phyloP scores from a whole-genome alignment of 371 early-diverging fungal species.

The Parasitella parasitica region DNA sequence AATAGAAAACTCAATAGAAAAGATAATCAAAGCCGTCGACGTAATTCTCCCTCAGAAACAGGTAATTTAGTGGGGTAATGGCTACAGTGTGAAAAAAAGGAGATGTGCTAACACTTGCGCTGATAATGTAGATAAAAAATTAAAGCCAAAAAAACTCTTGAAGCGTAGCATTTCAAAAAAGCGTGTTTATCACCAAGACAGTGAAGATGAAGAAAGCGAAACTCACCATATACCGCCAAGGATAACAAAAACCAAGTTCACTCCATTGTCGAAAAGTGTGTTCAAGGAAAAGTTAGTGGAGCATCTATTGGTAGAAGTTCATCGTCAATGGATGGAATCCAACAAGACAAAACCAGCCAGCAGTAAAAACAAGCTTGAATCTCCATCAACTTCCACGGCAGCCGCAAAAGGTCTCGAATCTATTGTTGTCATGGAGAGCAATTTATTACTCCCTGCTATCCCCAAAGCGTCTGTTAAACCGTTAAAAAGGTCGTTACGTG shows the following conservation, averaged over 20 bases:
- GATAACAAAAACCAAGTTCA: not conserved
- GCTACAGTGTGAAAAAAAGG: too few species aligned
- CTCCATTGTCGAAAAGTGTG: conserved; percentile 2
- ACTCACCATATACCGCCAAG: not conserved
- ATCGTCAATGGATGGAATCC: conserved; percentile 22
- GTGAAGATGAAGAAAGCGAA: conserved; percentile 1
- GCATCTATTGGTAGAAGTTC: conserved; percentile 16
- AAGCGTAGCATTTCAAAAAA: not conserved
- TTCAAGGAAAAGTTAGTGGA: conserved; percentile 8
- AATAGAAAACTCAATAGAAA: conserved; percentile 13
- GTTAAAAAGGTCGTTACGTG: conserved; percentile 11
- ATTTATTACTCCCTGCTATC: conserved; percentile 15
- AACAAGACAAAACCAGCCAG: conserved; percentile 7
- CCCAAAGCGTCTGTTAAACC: conserved; percentile 24
- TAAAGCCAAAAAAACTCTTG: not conserved
- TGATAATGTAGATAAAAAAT: conserved; percentile 1
- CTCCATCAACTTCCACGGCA: not conserved
- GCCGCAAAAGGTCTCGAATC: conserved; percentile 15
- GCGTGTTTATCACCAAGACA: not conserved
- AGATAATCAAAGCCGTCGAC: not conserved
- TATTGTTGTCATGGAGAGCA: conserved; percentile 21
- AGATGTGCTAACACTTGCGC: too few species aligned
- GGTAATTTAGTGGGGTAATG: not conserved
- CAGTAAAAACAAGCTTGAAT: conserved; percentile 3
- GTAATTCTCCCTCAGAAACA: not conserved